Base-by-base conservation (phyloP, 805 yeast genomes). In the Kregervanrija pseudodelftensis region DNA sequence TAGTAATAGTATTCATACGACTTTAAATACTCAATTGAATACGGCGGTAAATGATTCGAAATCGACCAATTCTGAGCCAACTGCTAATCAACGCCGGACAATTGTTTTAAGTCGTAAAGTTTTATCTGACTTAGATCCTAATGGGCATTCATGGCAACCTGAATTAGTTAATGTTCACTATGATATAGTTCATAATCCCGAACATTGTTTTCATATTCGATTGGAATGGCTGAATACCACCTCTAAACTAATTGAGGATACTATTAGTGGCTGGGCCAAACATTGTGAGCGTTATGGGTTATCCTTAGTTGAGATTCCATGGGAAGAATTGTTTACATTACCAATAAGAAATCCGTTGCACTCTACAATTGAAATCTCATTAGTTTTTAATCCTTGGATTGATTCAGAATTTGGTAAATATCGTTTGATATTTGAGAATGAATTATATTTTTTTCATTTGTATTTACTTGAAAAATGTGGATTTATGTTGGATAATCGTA, bases 191-290 rank as follows among this genome's bases (percentile, higher is more conserved):
- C 96, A 89, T 60, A 91, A 90, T 58, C 96, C 97, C 0, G 91
- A 85, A 52, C 95, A 90, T 56, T 90, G 97, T 58, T 93, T 82
- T 67, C 98, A 91, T 57, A 74, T 93, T 31, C 70, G 96, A 39
- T 62, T 91, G 11, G 97, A 93, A 59, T 93, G 99, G 99, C 66
- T 91, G 31, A 87, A 85, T 48, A 80, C 95, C 0, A 88, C 98
- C 0, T 84, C 95, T 2, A 85, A 85, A 58, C 67, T 86, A 31
- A 79, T 87, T 41, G 96, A 89, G 47, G 95, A 89, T 51, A 69
- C 85, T 11, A 71, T 89, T 37, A 79, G 73, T 37, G 74, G 78
- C 40, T 84, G 97, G 86, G 77, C 88, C 0, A 73, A 96, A 45
- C 69, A 82, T 40, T 87, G 96, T 54, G 95, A 88, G 47, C 64